These are phyloP conservation scores for Dactylis glomerata DNA, from an alignment of 176 grass and related monocot species.

Conservation along the genomic window DNA sequence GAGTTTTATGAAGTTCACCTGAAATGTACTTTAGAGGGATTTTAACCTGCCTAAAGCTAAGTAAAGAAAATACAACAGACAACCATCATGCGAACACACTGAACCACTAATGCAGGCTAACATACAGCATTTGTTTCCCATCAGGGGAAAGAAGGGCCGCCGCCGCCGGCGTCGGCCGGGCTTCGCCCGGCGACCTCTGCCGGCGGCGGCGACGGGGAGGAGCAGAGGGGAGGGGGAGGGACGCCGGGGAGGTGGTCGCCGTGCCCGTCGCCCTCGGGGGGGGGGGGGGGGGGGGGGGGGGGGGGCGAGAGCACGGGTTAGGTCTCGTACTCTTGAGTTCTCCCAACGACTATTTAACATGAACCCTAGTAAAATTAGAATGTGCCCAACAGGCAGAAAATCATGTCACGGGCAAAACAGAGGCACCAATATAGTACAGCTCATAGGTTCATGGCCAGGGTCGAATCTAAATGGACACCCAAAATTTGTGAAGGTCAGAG, in stretches of 20 bases:
- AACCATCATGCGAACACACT: background rate
- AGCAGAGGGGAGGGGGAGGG: no score
- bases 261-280: no score
- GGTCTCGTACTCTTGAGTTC: no score
- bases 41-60: background rate
- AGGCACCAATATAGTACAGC: background rate
- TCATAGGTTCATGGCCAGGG: no score
- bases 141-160: no score
- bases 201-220: no score
- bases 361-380: background rate
- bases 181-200: no score
- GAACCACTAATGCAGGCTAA: background rate
- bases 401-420: background rate
- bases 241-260: no score
- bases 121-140: background rate
- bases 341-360: background rate
- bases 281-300: no score
- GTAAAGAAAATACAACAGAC: background rate
- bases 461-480: background rate
- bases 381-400: background rate
- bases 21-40: background rate
- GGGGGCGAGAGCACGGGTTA: no score
- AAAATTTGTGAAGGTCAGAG: background rate
- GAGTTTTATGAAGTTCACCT: background rate
- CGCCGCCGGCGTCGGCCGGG: no score